Conservation (phyloP, 2,329 filamentous ascomycete genomes). For the Pseudogymnoascus sp. region DNA sequence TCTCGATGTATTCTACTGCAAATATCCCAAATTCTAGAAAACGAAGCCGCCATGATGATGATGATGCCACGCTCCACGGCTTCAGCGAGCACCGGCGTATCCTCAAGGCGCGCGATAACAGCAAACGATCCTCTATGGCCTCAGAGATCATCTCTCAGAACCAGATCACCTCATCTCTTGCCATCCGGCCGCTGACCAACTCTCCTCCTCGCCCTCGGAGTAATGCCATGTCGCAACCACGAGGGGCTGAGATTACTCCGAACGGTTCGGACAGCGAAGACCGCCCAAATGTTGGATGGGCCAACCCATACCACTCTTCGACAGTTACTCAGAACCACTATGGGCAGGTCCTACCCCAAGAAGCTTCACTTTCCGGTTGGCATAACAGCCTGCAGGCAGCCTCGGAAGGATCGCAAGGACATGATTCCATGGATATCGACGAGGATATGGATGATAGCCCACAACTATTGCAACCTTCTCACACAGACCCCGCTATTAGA, state of each 20-base stretch:
- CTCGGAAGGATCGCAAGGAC: slow-evolving; percentile 17
- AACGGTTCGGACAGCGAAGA: slow-evolving; percentile 27
- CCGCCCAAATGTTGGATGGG: slow-evolving; percentile 18
- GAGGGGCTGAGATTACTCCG: slow-evolving; percentile 23
- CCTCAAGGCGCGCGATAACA: slow-evolving; percentile 3
- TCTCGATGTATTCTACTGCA: background rate
- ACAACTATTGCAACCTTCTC: slow-evolving; percentile 25
- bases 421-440: slow-evolving; percentile 25
- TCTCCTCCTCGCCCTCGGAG: slow-evolving; percentile 1
- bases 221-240: slow-evolving; percentile 19
- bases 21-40: background rate
- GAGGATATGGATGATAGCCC: slow-evolving; percentile 28
- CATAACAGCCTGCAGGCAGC: slow-evolving; percentile 13
- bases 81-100: slow-evolving; percentile 27
- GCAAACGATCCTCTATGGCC: background rate
- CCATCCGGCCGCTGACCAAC: slow-evolving; percentile 10
- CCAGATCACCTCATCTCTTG: slow-evolving; percentile 18
- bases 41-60: slow-evolving; percentile 18
- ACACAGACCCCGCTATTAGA: slow-evolving; percentile 23
- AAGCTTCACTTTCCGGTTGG: slow-evolving; percentile 13
- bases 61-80: slow-evolving; percentile 18
- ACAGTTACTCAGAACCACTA: slow-evolving; percentile 19
- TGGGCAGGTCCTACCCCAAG: background rate
- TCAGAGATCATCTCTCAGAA: slow-evolving; percentile 10
- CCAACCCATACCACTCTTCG: slow-evolving; percentile 24